Conservation (phyloP, 2,329 filamentous ascomycete species). For the Paracamarosporium sp. region DNA sequence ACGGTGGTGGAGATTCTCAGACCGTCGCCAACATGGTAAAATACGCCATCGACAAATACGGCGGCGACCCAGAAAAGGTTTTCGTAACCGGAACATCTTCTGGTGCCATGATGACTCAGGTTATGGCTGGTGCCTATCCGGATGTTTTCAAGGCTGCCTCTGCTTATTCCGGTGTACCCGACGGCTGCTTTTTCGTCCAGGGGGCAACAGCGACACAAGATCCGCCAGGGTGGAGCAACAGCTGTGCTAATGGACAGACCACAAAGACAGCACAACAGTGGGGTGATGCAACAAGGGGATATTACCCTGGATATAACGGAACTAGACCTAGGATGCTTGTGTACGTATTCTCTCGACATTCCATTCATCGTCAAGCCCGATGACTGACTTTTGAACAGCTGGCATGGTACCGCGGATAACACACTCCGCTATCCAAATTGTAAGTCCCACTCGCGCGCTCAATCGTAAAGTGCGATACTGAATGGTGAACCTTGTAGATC, state of each 20-base stretch:
- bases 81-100: slow-evolving; percentile 23
- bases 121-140: slow-evolving; percentile 27
- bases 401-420: slow-evolving; percentile 26
- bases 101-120: slow-evolving; percentile 29
- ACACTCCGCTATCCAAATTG: slow-evolving; percentile 24
- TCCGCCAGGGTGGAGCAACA: slow-evolving; percentile 40
- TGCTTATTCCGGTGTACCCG: slow-evolving; percentile 26
- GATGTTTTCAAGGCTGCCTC: slow-evolving; percentile 26
- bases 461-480: not conserved
- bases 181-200: slow-evolving; percentile 29
- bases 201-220: slow-evolving; percentile 37
- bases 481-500: slow-evolving; percentile 11
- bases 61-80: slow-evolving; percentile 19
- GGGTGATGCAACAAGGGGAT: slow-evolving; percentile 19
- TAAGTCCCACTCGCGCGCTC: not conserved
- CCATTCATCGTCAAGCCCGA: not conserved
- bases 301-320: slow-evolving; percentile 25
- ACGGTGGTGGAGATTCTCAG: slow-evolving; percentile 29
- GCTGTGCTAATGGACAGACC: slow-evolving; percentile 23
- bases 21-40: slow-evolving; percentile 30
- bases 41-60: slow-evolving; percentile 24
- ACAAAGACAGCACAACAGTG: slow-evolving; percentile 23
- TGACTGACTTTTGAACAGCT: slow-evolving; percentile 6
- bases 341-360: slow-evolving; percentile 5
- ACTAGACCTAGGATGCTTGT: slow-evolving; percentile 23